Evolutionary conservation across 495 filamentous ascomycete genomes (phyloP), one percentile per base, ranked within the genome.

Genomic region (Lasiosphaeria hispida): DNA sequence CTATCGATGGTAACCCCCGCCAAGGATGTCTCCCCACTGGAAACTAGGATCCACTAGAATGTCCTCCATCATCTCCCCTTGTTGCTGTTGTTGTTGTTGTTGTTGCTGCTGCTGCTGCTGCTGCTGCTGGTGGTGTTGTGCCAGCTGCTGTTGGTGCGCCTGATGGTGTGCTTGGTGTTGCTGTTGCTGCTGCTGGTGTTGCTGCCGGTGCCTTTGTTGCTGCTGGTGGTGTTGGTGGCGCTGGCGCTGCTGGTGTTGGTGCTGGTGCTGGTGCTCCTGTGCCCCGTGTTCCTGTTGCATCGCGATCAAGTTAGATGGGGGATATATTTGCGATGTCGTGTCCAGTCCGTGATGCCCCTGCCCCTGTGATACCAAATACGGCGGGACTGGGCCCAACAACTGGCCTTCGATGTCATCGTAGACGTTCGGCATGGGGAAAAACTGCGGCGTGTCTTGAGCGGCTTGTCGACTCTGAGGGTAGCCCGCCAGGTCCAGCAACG

Each of bases 401-500:
- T 78, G 76, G 14, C 73, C 75, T 33, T 79, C 77, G 56, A 80
- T 70, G 15, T 70, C 75, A n/a, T 78, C 75, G 59, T 77, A 77
- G 13, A 76, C 63, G 14, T 63, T 67, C 14, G 73, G 66, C 49
- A 76, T 70, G 57, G 71, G 23, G 23, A 30, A 78, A 54, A 75
- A 78, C 43, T 70, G 69, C 55, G 57, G 30, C 38, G 48, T 15
- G 17, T 64, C 17, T 13, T 68, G 64, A 14, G 67, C 55, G 38
- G 42, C 37, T 53, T 62, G 44, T 54, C 56, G 55, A 36, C 61
- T 45, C 37, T 59, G 37, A 41, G 63, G 58, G 44, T 69, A 52
- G 52, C 63, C 58, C 38, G 75, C 73, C 34, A 77, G 77, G 56
- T 80, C 78, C 59, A 78, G 87, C 75, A 92, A 83, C 1, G 91